A percentile compares a stretch with the other conserved stretches of the same genome.
These are phyloP conservation scores for Solanum ossicruentum DNA, from an alignment of 257 asterid species.

Conservation along the genomic window DNA sequence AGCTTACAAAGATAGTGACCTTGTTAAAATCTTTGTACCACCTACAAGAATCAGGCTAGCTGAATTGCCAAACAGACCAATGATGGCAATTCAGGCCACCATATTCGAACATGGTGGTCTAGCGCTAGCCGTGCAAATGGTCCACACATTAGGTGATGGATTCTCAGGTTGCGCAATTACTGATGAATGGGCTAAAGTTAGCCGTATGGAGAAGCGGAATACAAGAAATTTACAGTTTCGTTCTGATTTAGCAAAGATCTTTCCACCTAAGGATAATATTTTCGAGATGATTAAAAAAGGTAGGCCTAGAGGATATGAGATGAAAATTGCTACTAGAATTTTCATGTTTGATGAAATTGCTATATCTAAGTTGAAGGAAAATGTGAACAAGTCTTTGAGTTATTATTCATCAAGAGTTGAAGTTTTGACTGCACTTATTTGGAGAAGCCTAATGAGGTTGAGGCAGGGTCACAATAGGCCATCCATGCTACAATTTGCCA, in stretches of 20 bases:
- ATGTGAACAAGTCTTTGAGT: neutral
- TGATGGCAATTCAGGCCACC: neutral
- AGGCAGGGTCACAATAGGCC: neutral
- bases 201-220: neutral
- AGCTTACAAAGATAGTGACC: neutral
- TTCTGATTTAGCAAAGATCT: neutral
- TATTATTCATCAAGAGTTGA: neutral
- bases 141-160: neutral
- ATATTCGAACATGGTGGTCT: conserved; percentile 2
- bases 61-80: neutral
- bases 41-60: neutral
- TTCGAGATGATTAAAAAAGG: neutral
- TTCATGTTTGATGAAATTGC: neutral
- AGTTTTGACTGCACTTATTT: conserved; percentile 4
- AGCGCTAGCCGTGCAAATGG: neutral
- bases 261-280: neutral
- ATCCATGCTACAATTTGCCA: neutral
- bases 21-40: neutral
- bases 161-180: neutral
- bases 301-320: neutral
- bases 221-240: neutral
- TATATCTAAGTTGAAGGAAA: neutral
- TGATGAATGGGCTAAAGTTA: neutral
- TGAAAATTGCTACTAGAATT: neutral
- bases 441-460: neutral